Evolutionary conservation across 148 eudicot species (phyloP).

Genomic region (Chenopodium quinoa): DNA sequence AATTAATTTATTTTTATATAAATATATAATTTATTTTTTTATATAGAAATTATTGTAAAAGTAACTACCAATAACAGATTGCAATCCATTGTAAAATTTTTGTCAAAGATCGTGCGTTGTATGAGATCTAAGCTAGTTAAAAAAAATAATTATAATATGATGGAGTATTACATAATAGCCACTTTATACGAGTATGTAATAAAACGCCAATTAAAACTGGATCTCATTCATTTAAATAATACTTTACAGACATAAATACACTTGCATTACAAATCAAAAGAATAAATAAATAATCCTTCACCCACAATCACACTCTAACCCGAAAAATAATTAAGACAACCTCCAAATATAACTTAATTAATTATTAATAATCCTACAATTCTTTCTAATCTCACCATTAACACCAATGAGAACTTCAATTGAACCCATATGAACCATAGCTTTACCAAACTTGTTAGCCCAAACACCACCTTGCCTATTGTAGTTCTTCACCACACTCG

Average conservation of each 20-base stretch:
- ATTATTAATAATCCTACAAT: conserved; percentile 39
- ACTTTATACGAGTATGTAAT: too few species aligned
- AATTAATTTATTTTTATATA: too few species aligned
- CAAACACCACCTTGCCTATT: conserved; percentile 22
- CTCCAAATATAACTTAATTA: neutral
- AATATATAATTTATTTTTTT: too few species aligned
- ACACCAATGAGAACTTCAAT: conserved; percentile 42
- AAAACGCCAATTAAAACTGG: neutral
- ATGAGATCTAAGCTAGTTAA: too few species aligned
- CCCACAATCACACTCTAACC: neutral
- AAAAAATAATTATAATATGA: too few species aligned
- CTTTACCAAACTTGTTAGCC: conserved; percentile 36
- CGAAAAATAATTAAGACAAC: neutral
- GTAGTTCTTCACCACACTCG: conserved; percentile 27
- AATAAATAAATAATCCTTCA: neutral
- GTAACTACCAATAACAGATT: too few species aligned
- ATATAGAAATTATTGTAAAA: too few species aligned
- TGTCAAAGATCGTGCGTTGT: too few species aligned
- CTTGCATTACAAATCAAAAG: neutral
- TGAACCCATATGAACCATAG: conserved; percentile 53
- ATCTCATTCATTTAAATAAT: neutral
- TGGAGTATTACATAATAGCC: too few species aligned
- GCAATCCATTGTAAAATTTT: too few species aligned
- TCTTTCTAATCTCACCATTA: conserved; percentile 42
- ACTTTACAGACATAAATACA: neutral